Evolutionary conservation across 192 early-diverging fungal genomes (phyloP).

Genomic region (Podila minutissima): DNA sequence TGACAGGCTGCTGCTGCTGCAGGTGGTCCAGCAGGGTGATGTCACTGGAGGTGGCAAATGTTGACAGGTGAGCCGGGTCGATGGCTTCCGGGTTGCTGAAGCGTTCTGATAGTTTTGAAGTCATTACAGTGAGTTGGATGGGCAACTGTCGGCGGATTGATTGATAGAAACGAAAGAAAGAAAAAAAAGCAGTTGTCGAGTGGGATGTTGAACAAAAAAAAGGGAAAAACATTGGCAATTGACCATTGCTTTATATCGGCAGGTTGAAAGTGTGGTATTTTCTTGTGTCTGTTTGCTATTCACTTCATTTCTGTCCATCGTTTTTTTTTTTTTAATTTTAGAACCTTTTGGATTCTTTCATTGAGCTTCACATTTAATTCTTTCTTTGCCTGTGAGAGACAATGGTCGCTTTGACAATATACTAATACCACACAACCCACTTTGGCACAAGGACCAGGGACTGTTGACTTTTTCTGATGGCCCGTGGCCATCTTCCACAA

Average conservation of each 20-base stretch:
- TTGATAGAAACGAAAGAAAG: not conserved
- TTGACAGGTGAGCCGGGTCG: not conserved
- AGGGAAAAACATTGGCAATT: not conserved
- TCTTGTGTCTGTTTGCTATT: too few species aligned
- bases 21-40: not conserved
- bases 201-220: too few species aligned
- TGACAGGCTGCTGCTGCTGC: not conserved
- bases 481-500: too few species aligned
- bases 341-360: too few species aligned
- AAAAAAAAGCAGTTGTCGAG: not conserved
- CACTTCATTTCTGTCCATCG: too few species aligned
- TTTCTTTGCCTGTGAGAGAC: too few species aligned
- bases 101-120: not conserved
- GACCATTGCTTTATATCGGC: not conserved
- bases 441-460: too few species aligned
- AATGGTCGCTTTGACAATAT: too few species aligned
- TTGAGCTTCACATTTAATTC: too few species aligned
- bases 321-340: too few species aligned
- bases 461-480: too few species aligned
- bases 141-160: not conserved
- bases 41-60: not conserved
- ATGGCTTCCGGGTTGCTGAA: not conserved
- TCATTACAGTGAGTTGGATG: not conserved
- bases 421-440: too few species aligned
- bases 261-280: slow-evolving; percentile 1